Conservation (phyloP, 257 asterid genomes). For the Solanum bukasovii region DNA sequence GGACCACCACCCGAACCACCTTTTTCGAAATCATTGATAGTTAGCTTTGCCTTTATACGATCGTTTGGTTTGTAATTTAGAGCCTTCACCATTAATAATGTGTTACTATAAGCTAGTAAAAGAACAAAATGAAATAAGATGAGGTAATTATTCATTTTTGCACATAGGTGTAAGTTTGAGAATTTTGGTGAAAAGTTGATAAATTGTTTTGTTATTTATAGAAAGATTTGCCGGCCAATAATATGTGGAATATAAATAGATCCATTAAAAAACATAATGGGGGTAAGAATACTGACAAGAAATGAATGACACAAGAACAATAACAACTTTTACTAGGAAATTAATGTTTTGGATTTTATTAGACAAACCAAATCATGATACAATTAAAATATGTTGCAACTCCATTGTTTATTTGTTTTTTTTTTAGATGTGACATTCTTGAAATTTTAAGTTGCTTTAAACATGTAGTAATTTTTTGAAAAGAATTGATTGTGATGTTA, state of each 20-base stretch:
- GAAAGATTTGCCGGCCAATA: not conserved
- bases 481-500: not conserved
- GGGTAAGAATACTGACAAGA: not conserved
- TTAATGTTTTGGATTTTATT: not conserved
- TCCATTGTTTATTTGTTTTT: not conserved
- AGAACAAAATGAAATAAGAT: not conserved
- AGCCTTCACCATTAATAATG: not conserved
- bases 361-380: not conserved
- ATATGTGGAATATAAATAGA: not conserved
- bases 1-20: constrained; percentile 18
- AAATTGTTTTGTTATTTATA: not conserved
- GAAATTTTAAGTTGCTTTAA: not conserved
- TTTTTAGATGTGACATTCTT: not conserved
- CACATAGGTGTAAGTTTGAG: not conserved
- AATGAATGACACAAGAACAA: not conserved
- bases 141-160: not conserved
- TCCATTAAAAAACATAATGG: not conserved
- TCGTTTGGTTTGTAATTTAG: constrained; percentile 1
- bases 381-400: not conserved
- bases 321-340: not conserved
- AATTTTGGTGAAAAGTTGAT: not conserved
- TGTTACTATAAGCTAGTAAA: not conserved
- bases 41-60: constrained; percentile 7
- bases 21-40: constrained; percentile 6
- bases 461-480: not conserved